A percentile compares a stretch with the other conserved stretches of the same genome.
These are phyloP conservation scores for Aspergillus bridgeri DNA, from an alignment of 495 filamentous ascomycete species.

Conservation along the genomic window DNA sequence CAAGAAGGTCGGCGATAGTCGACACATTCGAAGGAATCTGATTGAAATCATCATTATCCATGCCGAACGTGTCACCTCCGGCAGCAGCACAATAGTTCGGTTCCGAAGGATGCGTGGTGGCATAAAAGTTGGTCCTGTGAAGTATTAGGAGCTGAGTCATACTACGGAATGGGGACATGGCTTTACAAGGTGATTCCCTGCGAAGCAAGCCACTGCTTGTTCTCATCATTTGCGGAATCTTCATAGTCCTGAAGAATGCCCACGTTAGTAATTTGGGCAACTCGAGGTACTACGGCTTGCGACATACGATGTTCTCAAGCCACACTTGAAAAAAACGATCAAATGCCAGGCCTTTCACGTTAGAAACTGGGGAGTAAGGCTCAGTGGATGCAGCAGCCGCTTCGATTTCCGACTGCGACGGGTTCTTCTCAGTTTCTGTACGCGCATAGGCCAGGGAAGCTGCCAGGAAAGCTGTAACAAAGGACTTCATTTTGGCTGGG, in stretches of 20 bases:
- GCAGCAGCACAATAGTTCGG: constrained; percentile 68
- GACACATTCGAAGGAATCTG: constrained; percentile 58
- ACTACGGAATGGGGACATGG: too few relatives aligned
- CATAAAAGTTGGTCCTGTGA: constrained; percentile 55
- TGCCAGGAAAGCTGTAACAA: constrained; percentile 18
- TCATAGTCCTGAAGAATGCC: constrained; percentile 48
- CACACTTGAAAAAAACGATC: constrained; percentile 66
- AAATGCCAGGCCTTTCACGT: constrained; percentile 62
- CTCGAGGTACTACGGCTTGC: constrained; percentile 22
- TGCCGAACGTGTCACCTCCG: constrained; percentile 63
- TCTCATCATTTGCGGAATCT: constrained; percentile 47
- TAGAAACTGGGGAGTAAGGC: constrained; percentile 52
- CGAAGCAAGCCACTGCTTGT: constrained; percentile 53
- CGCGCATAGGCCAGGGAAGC: constrained; percentile 28
- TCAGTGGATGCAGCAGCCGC: constrained; percentile 28
- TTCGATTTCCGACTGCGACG: constrained; percentile 31
- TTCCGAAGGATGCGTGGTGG: constrained; percentile 63
- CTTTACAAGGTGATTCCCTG: constrained; percentile 56
- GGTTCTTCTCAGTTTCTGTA: constrained; percentile 26
- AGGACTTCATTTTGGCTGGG: constrained; percentile 24
- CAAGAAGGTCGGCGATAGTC: constrained; percentile 66
- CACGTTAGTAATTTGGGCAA: background rate
- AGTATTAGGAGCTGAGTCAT: background rate
- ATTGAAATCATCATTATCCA: constrained; percentile 63
- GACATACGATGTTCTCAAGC: constrained; percentile 69